A percentile compares a stretch with the other conserved stretches of the same genome.
These are phyloP conservation scores for Pythium scleroteichum DNA, from an alignment of 352 stramenopile genomes.

Conservation along the genomic window DNA sequence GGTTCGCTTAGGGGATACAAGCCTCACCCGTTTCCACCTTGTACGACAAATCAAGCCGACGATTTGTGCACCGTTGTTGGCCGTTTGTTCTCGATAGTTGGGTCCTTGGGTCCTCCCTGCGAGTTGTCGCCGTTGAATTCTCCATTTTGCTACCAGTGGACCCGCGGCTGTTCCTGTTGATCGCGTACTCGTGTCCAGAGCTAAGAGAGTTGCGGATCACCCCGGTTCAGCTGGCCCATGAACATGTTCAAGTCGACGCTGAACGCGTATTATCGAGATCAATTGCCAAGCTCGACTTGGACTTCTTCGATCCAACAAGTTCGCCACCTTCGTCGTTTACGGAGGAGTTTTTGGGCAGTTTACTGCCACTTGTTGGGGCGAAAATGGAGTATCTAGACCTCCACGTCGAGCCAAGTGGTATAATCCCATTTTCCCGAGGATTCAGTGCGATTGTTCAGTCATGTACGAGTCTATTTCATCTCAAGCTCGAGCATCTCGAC, in stretches of 20 bases:
- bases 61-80: neutral
- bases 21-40: neutral
- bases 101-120: slow-evolving; percentile 1
- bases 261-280: neutral
- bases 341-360: slow-evolving; percentile 6
- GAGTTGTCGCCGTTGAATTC: neutral
- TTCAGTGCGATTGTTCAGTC: slow-evolving; percentile 2
- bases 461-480: slow-evolving; percentile 1
- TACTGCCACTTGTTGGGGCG: slow-evolving; percentile 10
- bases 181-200: slow-evolving; percentile 3
- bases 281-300: slow-evolving; percentile 13
- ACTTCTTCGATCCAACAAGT: neutral
- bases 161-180: neutral
- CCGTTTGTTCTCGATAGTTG: neutral
- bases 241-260: neutral
- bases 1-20: neutral
- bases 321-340: neutral
- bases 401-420: neutral
- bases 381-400: slow-evolving; percentile 20
- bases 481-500: slow-evolving; percentile 14
- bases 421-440: slow-evolving; percentile 1
- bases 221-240: neutral
- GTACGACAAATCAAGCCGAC: neutral
- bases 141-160: too few species aligned
- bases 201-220: neutral